Base-by-base conservation (phyloP, 176 grass and related monocot genomes). In the Eleusine coracana region DNA sequence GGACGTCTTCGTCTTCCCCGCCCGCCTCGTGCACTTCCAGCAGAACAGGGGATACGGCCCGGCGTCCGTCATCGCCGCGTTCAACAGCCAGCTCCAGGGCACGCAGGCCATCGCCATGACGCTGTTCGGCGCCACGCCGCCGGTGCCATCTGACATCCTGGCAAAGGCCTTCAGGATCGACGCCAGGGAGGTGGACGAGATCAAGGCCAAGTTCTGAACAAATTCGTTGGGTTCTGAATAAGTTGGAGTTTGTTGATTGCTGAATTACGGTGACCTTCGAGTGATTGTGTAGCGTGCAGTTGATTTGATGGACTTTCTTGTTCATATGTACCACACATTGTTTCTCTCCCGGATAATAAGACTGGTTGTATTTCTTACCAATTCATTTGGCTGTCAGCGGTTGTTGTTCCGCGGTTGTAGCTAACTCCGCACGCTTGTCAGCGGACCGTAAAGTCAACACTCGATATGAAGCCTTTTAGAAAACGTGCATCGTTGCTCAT, bases 21-120 rank as follows among this genome's bases (percentile, higher is more conserved):
- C 87, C 0, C 87, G 94, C 0, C 89, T 97, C 37, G 87, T 92
- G 8, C 94, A 94, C 74, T 97, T 94, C 84, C 89, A 97, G 87
- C 92, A 91, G 91, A 97, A 97, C 42, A 73, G 71, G 7, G 94
- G 87, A 0, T 0, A 84, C 10, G 20, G 37, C 14, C 54, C 91
- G 0, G 91, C 94, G 70, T 69, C 87, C 0, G 91, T 93, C 78
- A 38, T 97, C 18, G 82, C 91, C 13, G 94, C 25, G 14, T 97
- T 97, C 89, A 94, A 94, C 71, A 94, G 91, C 89, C 94, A 97
- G 85, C 73, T 94, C 23, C 91, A 88, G 48, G 94, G 94, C 50
- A 97, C 91, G 5, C 87, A 90, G 8, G 62, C 36, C 65, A 88
- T 97, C 18, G 89, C 91, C 66, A 1, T 3, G 50, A 84, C 87